Conservation (phyloP, 108 stramenopile genomes). For the Cyclotella cryptica region DNA sequence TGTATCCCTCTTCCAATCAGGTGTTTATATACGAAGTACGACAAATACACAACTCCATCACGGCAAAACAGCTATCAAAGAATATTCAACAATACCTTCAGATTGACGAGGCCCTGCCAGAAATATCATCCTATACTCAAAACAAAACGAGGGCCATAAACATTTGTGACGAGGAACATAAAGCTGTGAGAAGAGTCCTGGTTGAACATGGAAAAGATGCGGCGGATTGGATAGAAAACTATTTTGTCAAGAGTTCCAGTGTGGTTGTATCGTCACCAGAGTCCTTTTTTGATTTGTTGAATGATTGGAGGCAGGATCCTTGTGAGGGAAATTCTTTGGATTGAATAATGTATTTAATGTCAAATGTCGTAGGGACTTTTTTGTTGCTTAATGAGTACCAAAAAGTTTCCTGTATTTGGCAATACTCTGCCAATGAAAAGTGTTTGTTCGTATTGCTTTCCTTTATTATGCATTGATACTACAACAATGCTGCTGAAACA, state of each 20-base stretch:
- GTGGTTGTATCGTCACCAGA: constrained; percentile 26
- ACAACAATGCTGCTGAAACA: no score
- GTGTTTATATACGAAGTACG: constrained; percentile 59
- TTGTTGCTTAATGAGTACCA: no score
- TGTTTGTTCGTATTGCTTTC: no score
- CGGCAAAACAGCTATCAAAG: constrained; percentile 30
- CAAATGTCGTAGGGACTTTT: no score
- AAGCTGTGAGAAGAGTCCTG: constrained; percentile 35
- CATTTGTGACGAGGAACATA: constrained; percentile 48
- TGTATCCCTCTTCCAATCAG: constrained; percentile 26
- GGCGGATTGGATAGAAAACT: constrained; percentile 49
- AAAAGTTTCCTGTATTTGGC: no score
- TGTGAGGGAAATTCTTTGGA: constrained; percentile 9
- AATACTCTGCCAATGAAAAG: no score
- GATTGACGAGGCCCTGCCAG: constrained; percentile 17
- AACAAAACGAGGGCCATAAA: constrained; percentile 48
- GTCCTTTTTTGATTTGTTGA: constrained; percentile 26
- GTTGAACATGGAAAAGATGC: constrained; percentile 51
- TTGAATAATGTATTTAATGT: neutral
- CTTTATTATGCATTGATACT: no score
- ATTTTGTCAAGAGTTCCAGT: constrained; percentile 31
- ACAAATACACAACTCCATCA: constrained; percentile 33
- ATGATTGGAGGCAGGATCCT: constrained; percentile 44
- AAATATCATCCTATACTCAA: constrained; percentile 27
- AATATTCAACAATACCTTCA: constrained; percentile 35